Conservation (phyloP, 345 rosid genomes). For the Cardamine chenopodiifolia region DNA sequence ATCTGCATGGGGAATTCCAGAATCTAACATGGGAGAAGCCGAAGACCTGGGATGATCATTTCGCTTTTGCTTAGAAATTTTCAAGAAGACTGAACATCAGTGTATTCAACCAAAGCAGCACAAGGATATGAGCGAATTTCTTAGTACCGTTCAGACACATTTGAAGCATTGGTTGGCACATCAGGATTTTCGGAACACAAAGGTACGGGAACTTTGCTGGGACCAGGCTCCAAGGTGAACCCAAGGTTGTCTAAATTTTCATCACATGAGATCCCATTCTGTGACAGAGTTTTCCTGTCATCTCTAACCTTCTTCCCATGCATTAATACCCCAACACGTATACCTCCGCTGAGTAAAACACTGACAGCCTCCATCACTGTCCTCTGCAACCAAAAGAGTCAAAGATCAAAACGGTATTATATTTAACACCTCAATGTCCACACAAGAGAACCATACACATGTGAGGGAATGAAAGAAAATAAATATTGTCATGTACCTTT, state of each 20-base stretch:
- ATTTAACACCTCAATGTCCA: constrained; percentile 11
- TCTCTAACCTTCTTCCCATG: constrained; percentile 86
- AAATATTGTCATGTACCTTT: constrained; percentile 35
- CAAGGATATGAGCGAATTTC: constrained; percentile 29
- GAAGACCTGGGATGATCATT: constrained; percentile 56
- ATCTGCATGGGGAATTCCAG: constrained; percentile 46
- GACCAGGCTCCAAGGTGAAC: constrained; percentile 72
- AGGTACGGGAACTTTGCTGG: constrained; percentile 45
- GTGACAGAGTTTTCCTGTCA: constrained; percentile 69
- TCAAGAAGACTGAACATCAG: constrained; percentile 41
- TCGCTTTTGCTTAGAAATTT: constrained; percentile 46
- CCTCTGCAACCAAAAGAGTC: constrained; percentile 52
- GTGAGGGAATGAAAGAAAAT: constrained; percentile 12
- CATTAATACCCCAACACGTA: constrained; percentile 70
- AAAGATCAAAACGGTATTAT: constrained; percentile 5
- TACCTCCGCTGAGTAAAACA: constrained; percentile 70
- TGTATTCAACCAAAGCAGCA: constrained; percentile 38
- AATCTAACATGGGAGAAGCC: constrained; percentile 50
- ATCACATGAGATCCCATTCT: constrained; percentile 65
- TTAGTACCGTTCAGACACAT: constrained; percentile 56
- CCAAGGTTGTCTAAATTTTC: constrained; percentile 62
- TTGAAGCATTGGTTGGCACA: constrained; percentile 41
- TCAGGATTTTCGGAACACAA: constrained; percentile 54
- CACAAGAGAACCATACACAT: constrained; percentile 15
- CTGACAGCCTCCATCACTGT: constrained; percentile 72